Conservation (phyloP, 2,329 filamentous ascomycete species). For the Nothophoma quercina region DNA sequence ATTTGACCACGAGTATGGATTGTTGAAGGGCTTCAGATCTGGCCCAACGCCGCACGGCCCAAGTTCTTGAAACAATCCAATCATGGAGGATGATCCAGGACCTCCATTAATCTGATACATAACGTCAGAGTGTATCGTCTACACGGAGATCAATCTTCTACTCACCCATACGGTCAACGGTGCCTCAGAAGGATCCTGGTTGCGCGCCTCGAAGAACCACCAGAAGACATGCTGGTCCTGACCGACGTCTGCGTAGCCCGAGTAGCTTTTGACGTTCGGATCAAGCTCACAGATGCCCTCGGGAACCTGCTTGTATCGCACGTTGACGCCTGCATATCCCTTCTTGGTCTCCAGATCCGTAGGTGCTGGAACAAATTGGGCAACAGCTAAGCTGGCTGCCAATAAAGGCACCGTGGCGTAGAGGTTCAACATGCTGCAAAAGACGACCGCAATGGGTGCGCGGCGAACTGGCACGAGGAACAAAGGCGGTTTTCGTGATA, state of each 20-base stretch:
- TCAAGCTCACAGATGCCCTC: conserved; percentile 64
- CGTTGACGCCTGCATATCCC: conserved; percentile 58
- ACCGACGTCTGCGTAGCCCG: conserved; percentile 63
- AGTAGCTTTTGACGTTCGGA: conserved; percentile 63
- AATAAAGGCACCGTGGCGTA: conserved; percentile 26
- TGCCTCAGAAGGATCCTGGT: conserved; percentile 58
- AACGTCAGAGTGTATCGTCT: background rate
- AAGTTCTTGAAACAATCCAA: conserved; percentile 62
- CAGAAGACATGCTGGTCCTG: conserved; percentile 63
- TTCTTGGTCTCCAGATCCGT: conserved; percentile 53
- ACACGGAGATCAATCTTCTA: no score
- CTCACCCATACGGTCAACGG: conserved; percentile 64
- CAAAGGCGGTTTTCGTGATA: no score
- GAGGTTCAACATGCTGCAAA: conserved; percentile 14
- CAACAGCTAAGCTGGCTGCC: conserved; percentile 25
- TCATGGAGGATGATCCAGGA: conserved; percentile 65
- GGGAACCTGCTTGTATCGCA: conserved; percentile 66
- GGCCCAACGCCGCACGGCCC: conserved; percentile 62
- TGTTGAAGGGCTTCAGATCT: conserved; percentile 60
- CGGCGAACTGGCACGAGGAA: conserved; percentile 2
- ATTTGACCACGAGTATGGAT: conserved; percentile 70
- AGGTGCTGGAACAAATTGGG: conserved; percentile 57
- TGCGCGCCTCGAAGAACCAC: conserved; percentile 64
- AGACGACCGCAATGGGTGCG: no score
- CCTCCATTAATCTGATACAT: conserved; percentile 56